Evolutionary conservation across 78 protist genomes (phyloP), one percentile per base, ranked within the genome.

Genomic region (Pelomyxa schiedti): DNA sequence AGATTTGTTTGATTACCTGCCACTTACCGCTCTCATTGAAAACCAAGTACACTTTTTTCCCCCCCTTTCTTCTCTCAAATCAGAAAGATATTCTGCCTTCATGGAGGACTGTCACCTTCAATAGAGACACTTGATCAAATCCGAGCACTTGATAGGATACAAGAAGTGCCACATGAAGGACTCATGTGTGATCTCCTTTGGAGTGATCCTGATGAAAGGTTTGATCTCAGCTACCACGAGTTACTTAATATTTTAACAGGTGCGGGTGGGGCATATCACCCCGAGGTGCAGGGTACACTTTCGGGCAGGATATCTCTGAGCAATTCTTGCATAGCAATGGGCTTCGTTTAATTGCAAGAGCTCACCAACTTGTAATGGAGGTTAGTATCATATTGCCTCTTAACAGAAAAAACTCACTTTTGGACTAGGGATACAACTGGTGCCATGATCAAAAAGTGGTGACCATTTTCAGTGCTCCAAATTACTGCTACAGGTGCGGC

Each of bases 381-480:
- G 93, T 75, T 35, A 22, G 28, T 74, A 30, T 32, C 58, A 39
- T 32, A 1, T 39, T 1, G 36, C 22, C 24, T 39, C 28, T 69
- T 32, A 30, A 38, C 42, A 52, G 30, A 24, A 58, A 9, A 79
- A 4, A 38, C 3, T 2, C 9, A 72, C 16, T 9, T 8, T 8
- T n/a, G n/a, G 22, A 0, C 24, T 67, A 86, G 86, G 99, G 99
- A 1, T 94, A 93, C 86, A 91, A 89, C 69, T 94, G 96, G 96
- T 72, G 88, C 77, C 99, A 97, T 77, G 91, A 84, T 40, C 86
- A 80, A 43, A 81, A 89, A 42, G 96, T 91, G 4, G 90, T 93
- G 68, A 96, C 98, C n/a, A 88, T 98, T 67, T 98, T 98, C 77
- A 73, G 89, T 1, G 99, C 99, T 4, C 99, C 99, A 3, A 96